Conservation (phyloP, 106 monocot genomes). For the Agapanthus africanus region DNA sequence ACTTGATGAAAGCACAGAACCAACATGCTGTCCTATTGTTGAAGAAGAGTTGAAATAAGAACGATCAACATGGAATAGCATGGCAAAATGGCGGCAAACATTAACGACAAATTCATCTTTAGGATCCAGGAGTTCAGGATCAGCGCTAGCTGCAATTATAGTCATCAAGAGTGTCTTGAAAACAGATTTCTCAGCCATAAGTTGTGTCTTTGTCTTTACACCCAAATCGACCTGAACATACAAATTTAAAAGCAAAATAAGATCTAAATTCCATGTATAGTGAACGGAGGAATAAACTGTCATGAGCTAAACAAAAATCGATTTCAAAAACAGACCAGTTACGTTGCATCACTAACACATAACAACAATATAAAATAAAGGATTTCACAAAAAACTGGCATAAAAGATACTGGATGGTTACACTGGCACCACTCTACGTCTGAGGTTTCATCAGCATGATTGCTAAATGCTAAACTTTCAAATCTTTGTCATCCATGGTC, state of each 20-base stretch:
- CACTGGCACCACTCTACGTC: too few species aligned
- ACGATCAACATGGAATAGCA: conserved; percentile 94
- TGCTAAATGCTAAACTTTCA: not conserved
- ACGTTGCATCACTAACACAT: not conserved
- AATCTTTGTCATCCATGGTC: not conserved
- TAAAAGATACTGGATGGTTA: too few species aligned
- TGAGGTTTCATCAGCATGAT: not conserved
- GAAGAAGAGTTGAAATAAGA: conserved; percentile 35
- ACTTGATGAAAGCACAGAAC: conserved; percentile 32
- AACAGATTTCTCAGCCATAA: conserved; percentile 97
- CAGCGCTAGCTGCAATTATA: conserved; percentile 63
- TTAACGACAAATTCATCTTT: conserved; percentile 76
- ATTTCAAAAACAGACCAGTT: not conserved
- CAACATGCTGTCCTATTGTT: conserved; percentile 40
- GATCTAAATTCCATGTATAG: not conserved
- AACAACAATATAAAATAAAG: not conserved
- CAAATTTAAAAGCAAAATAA: not conserved
- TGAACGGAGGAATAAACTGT: not conserved
- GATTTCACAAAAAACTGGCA: not conserved
- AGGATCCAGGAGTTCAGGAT: conserved; percentile 58
- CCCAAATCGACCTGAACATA: conserved; percentile 83
- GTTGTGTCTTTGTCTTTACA: conserved; percentile 97
- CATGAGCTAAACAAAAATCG: not conserved
- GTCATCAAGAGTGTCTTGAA: conserved; percentile 79
- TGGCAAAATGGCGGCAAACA: conserved; percentile 92